These are phyloP conservation scores for Amanita muscaria DNA, from an alignment of 768 basidiomycete genomes.

Conservation along the genomic window DNA sequence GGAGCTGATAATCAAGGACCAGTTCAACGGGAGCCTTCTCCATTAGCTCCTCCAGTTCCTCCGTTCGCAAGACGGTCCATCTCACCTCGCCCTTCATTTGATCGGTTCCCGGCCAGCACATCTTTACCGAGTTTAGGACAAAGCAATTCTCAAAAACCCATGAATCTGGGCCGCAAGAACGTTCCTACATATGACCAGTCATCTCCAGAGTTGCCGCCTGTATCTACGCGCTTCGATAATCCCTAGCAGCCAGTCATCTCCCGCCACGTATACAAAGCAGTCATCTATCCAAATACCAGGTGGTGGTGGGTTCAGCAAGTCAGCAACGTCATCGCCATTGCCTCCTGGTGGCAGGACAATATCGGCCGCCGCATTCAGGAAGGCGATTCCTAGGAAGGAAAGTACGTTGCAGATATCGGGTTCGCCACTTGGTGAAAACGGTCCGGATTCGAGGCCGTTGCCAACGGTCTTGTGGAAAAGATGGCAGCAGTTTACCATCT, in stretches of 20 bases:
- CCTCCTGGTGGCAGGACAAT: slow-evolving; percentile 48
- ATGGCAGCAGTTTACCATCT: too few species aligned
- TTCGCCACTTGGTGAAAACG: too few species aligned
- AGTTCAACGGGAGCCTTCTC: slow-evolving; percentile 7
- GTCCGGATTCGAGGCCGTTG: slow-evolving; percentile 4
- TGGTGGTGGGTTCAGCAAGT: slow-evolving; percentile 11
- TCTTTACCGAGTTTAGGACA: not conserved
- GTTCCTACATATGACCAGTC: not conserved
- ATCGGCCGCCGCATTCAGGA: slow-evolving; percentile 66
- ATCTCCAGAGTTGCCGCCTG: not conserved
- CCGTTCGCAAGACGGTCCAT: slow-evolving; percentile 30
- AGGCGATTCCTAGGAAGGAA: slow-evolving; percentile 27
- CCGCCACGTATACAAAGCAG: slow-evolving; percentile 18
- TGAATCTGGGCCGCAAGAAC: not conserved
- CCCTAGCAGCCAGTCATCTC: slow-evolving; percentile 4
- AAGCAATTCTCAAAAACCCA: not conserved
- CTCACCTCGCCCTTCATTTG: slow-evolving; percentile 31
- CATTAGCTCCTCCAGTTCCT: slow-evolving; percentile 29
- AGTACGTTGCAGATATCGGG: not conserved
- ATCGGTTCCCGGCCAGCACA: slow-evolving; percentile 5
- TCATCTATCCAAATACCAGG: slow-evolving; percentile 23
- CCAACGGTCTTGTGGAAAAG: too few species aligned
- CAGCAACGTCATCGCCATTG: slow-evolving; percentile 15
- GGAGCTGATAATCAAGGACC: slow-evolving; percentile 32
- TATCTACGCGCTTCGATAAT: not conserved